These are phyloP conservation scores for Nemania abortiva DNA, from an alignment of 2,329 filamentous ascomycete species.

Conservation along the genomic window DNA sequence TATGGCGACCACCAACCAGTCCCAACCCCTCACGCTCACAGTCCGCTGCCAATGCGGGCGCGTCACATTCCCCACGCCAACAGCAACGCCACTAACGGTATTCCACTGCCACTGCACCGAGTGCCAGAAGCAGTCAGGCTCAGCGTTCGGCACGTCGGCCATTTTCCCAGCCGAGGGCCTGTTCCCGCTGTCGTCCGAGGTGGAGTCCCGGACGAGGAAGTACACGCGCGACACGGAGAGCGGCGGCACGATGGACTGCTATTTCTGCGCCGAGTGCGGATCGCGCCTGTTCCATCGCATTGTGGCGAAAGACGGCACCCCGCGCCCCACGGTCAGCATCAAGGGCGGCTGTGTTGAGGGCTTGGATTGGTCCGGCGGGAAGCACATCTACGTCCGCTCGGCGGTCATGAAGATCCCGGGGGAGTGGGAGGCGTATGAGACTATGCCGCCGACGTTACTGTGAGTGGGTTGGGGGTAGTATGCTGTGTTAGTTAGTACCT, in stretches of 20 bases:
- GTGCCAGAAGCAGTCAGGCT: slow-evolving; percentile 60
- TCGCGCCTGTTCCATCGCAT: slow-evolving; percentile 62
- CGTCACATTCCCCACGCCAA: slow-evolving; percentile 54
- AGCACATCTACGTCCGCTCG: slow-evolving; percentile 60
- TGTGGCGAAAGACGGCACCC: slow-evolving; percentile 54
- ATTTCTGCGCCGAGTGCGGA: slow-evolving; percentile 55
- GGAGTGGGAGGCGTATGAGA: slow-evolving; percentile 50
- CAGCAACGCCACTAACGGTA: slow-evolving; percentile 52
- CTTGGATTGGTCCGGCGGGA: slow-evolving; percentile 55
- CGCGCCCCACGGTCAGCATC: slow-evolving; percentile 55
- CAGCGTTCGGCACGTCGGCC: slow-evolving; percentile 61
- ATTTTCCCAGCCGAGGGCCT: slow-evolving; percentile 57
- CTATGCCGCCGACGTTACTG: slow-evolving; percentile 34
- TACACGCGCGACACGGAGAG: slow-evolving; percentile 57
- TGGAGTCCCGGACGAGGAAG: slow-evolving; percentile 51
- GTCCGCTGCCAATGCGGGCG: slow-evolving; percentile 57
- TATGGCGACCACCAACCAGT: neutral
- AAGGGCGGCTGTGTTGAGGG: slow-evolving; percentile 62
- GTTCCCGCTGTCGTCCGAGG: slow-evolving; percentile 55
- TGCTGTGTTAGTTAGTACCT: neutral
- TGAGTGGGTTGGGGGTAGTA: neutral
- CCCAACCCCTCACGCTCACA: slow-evolving; percentile 42
- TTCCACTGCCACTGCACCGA: slow-evolving; percentile 62
- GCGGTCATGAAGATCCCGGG: slow-evolving; percentile 60
- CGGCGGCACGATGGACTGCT: slow-evolving; percentile 58